Base-by-base conservation (phyloP, 768 basidiomycete species). In the Lactarius indigo region DNA sequence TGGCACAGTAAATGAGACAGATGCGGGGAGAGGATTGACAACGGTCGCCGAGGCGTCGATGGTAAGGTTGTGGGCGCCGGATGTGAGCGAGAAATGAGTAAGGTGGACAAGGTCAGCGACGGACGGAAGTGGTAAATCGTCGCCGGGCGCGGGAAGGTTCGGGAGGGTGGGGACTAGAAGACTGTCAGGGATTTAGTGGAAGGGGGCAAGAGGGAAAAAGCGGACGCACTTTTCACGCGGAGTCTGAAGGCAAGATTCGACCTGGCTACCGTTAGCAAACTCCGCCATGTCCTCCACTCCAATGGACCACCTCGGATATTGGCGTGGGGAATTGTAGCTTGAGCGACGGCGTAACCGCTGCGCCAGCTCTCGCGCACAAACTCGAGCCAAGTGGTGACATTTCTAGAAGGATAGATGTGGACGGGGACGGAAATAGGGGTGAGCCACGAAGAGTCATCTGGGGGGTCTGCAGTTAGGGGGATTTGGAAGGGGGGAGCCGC, bases 91-190 rank as follows among this genome's bases (percentile, higher is more conserved):
- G 74, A 92, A 89, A 5, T 83, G 82, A 61, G 83, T 76, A 8
- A 93, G 78, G 0, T 82, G 85, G 58, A 92, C 74, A 5, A 92
- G 79, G 64, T 87, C 78, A 5, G 85, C 80, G 50, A 89, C 72
- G 7, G 81, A 75, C 13, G 89, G 90, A 3, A 87, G 78, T 9
- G 85, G 83, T 1, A 68, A 70, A 59, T 80, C 76, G 12, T 75
- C 70, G 18, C 86, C 87, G 3, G 88, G 87, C 23, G 76, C 74
- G 20, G 91, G 91, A 18, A 92, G 76, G 5, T 88, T 88, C 52
- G 89, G 88, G 9, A 92, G 70, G 9, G 78, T 73, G 9, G 87
- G 88, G 31, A 91, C 90, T 91, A 69, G 18, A 20, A 5, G 37
- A 44, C 56, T 66, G 56, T 69, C 12, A 71, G 57, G 42, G 66